Percentiles rank a stretch among this genome's conserved stretches.
Conservation (phyloP, 164 flowering plant genomes). For the Stephania yunnanensis region DNA sequence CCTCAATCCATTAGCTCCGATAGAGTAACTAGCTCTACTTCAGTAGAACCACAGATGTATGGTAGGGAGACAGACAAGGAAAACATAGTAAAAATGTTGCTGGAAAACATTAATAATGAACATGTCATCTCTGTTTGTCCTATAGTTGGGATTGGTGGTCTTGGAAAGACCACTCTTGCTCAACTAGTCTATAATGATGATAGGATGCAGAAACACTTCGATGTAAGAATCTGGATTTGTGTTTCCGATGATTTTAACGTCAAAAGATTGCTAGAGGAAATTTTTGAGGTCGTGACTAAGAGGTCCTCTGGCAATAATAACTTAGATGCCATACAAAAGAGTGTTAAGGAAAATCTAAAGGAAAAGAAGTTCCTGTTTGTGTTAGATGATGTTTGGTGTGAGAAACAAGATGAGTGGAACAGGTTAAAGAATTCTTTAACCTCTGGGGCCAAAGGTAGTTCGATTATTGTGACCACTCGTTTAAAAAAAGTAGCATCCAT, state of each 20-base stretch:
- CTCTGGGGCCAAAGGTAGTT: background rate
- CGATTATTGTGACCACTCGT: constrained; percentile 3
- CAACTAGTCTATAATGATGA: background rate
- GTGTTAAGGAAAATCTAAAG: background rate
- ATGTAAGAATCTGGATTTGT: background rate
- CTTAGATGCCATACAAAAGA: background rate
- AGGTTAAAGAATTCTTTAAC: background rate
- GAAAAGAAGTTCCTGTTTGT: background rate
- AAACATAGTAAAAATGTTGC: too few relatives aligned
- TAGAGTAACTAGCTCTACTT: background rate
- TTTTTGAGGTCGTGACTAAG: background rate
- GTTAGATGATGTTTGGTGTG: background rate
- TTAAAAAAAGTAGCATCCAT: background rate
- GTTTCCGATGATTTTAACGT: constrained; percentile 4
- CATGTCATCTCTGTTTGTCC: background rate
- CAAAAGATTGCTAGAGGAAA: background rate
- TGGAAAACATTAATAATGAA: background rate
- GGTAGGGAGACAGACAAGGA: background rate
- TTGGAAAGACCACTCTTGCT: constrained; percentile 9
- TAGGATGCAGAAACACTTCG: background rate
- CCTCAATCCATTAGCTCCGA: too few relatives aligned
- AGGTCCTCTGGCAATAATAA: background rate
- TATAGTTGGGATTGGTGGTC: constrained; percentile 4
- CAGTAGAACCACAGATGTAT: background rate
- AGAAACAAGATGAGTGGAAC: background rate